A percentile compares a stretch with the other conserved stretches of the same genome.
phyloP scores from a whole-genome alignment of 495 filamentous ascomycete species.

The Penicillium crystallinum region DNA sequence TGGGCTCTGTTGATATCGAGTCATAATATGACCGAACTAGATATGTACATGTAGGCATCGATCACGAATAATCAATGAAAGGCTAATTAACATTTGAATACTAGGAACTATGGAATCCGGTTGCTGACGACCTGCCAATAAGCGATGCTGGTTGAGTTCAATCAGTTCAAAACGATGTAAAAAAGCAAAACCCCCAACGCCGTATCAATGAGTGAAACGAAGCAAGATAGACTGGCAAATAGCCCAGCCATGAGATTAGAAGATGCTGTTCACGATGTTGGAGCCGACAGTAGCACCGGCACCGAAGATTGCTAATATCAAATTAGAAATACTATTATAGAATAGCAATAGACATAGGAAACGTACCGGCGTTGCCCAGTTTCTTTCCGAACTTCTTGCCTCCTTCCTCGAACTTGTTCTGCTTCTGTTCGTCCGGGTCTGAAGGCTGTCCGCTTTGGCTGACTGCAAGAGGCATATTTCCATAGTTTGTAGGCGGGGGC shows the following conservation, averaged over 20 bases:
- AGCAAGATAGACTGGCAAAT: neutral
- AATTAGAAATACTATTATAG: slow-evolving; percentile 4
- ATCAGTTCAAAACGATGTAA: slow-evolving; percentile 1
- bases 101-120: neutral
- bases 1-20: no score
- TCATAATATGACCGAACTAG: no score
- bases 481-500: slow-evolving; percentile 41
- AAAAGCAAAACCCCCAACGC: slow-evolving; percentile 12
- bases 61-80: neutral
- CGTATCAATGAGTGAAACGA: slow-evolving; percentile 9
- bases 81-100: neutral
- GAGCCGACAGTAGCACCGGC: slow-evolving; percentile 86
- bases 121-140: neutral
- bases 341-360: slow-evolving; percentile 14
- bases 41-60: neutral
- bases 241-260: slow-evolving; percentile 45
- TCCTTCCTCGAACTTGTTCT: slow-evolving; percentile 47
- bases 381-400: slow-evolving; percentile 57
- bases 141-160: neutral
- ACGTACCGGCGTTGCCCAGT: slow-evolving; percentile 51
- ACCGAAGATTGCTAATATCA: slow-evolving; percentile 58
- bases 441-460: slow-evolving; percentile 38
- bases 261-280: slow-evolving; percentile 90
- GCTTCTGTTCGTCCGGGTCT: slow-evolving; percentile 23
- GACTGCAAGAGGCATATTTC: slow-evolving; percentile 50